Conservation (phyloP, 2,329 filamentous ascomycete species). For the Pestalotiopsis sp. region DNA sequence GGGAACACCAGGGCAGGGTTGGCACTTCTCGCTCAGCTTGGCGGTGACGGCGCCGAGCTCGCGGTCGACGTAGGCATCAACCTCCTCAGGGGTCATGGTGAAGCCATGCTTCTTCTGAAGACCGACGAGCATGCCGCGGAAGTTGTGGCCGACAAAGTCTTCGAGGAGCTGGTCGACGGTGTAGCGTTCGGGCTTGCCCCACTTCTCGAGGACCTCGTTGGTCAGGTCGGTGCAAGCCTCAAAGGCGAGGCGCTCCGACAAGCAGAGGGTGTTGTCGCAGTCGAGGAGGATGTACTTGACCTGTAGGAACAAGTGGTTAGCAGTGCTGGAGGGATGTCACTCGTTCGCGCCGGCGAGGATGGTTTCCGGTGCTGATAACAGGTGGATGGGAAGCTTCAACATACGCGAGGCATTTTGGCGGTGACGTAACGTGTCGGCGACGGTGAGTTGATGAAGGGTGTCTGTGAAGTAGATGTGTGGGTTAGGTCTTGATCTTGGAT, state of each 20-base stretch:
- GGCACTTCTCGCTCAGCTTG: slow-evolving; percentile 64
- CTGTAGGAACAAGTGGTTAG: slow-evolving; percentile 32
- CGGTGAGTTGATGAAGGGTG: background rate
- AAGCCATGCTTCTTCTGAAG: slow-evolving; percentile 72
- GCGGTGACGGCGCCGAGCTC: slow-evolving; percentile 72
- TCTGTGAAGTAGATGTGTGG: background rate
- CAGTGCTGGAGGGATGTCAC: background rate
- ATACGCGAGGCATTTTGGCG: slow-evolving; percentile 35
- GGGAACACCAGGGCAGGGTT: slow-evolving; percentile 61
- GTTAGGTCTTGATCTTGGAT: background rate
- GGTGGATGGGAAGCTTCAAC: slow-evolving; percentile 14
- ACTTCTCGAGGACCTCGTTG: slow-evolving; percentile 71
- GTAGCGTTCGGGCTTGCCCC: slow-evolving; percentile 63
- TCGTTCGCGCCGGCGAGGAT: background rate
- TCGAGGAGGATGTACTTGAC: slow-evolving; percentile 65
- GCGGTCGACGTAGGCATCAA: slow-evolving; percentile 65
- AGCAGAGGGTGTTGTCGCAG: slow-evolving; percentile 74
- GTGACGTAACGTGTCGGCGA: background rate
- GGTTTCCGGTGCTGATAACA: background rate
- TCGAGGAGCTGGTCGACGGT: slow-evolving; percentile 68
- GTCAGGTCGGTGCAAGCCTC: slow-evolving; percentile 74
- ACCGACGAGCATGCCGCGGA: slow-evolving; percentile 72
- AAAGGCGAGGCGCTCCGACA: slow-evolving; percentile 75
- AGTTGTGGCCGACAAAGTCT: slow-evolving; percentile 79
- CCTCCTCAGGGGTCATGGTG: slow-evolving; percentile 59